These are phyloP conservation scores for Sphaerulina vaccinii DNA, from an alignment of 2,329 filamentous ascomycete genomes.

Conservation along the genomic window DNA sequence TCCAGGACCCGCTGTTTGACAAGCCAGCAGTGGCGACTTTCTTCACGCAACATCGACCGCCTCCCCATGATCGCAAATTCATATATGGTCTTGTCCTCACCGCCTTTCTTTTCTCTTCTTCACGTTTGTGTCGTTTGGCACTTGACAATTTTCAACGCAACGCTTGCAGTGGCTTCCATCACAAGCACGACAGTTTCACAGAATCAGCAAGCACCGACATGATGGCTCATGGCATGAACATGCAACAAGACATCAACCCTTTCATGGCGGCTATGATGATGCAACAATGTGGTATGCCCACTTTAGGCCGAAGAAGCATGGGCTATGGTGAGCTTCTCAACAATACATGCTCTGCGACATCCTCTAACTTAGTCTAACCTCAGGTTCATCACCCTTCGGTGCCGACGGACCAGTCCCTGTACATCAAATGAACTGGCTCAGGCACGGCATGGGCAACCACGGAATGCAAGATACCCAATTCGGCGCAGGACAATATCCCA, in stretches of 20 bases:
- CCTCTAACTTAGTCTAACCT: background rate
- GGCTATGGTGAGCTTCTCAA: constrained; percentile 8
- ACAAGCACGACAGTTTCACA: background rate
- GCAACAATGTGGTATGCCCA: constrained; percentile 13
- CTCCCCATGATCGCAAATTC: background rate
- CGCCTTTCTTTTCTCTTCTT: background rate
- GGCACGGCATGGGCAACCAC: constrained; percentile 12
- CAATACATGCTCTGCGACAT: background rate
- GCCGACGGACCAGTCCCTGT: constrained; percentile 17
- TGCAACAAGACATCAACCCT: background rate
- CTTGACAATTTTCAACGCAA: background rate
- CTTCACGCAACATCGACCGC: background rate
- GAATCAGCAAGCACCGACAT: background rate
- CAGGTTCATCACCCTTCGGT: constrained; percentile 19
- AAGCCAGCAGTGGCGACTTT: background rate
- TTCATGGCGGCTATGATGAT: constrained; percentile 9
- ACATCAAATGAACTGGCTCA: constrained; percentile 25
- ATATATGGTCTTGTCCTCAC: background rate
- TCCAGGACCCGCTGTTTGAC: background rate
- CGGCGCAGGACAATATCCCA: constrained; percentile 23
- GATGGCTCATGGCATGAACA: background rate
- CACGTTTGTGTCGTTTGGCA: background rate
- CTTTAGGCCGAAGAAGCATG: constrained; percentile 14
- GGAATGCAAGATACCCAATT: constrained; percentile 13
- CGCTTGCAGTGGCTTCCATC: background rate